Conservation (phyloP, 371 early-diverging fungal species). For the Mortierella sp. region DNA sequence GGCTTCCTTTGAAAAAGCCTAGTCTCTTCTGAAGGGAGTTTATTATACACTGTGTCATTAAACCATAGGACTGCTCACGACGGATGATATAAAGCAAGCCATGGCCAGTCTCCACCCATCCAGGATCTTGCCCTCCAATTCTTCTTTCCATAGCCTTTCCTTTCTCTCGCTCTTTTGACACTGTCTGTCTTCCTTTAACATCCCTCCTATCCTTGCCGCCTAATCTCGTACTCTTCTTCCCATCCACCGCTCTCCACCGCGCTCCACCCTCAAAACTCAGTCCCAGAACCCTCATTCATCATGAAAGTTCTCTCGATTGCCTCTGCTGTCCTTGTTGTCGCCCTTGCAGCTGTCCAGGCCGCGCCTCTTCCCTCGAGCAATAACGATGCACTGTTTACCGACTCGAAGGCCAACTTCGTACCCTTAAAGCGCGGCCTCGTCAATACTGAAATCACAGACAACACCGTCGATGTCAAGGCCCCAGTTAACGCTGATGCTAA, state of each 20-base stretch:
- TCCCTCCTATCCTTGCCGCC: neutral
- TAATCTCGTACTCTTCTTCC: neutral
- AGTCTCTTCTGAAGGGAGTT: too few species aligned
- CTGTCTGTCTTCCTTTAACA: too few species aligned
- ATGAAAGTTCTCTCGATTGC: slow-evolving; percentile 31
- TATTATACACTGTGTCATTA: too few species aligned
- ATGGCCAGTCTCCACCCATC: neutral
- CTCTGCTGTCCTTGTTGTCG: slow-evolving; percentile 12
- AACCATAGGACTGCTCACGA: neutral
- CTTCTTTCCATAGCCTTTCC: neutral
- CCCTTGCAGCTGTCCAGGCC: slow-evolving; percentile 11
- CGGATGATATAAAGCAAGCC: neutral
- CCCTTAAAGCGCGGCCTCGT: neutral
- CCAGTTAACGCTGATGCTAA: neutral
- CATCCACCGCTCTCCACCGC: too few species aligned
- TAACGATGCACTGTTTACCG: neutral
- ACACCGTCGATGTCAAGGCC: slow-evolving; percentile 1
- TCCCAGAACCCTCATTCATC: neutral
- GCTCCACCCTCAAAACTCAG: too few species aligned
- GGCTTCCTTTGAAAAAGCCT: too few species aligned
- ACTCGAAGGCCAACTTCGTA: neutral
- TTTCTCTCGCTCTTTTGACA: too few species aligned
- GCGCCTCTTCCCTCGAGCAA: slow-evolving; percentile 5
- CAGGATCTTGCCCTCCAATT: neutral
- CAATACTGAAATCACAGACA: neutral